These are phyloP conservation scores for Curvularia spicifera DNA, from an alignment of 2,329 filamentous ascomycete species.

Conservation along the genomic window DNA sequence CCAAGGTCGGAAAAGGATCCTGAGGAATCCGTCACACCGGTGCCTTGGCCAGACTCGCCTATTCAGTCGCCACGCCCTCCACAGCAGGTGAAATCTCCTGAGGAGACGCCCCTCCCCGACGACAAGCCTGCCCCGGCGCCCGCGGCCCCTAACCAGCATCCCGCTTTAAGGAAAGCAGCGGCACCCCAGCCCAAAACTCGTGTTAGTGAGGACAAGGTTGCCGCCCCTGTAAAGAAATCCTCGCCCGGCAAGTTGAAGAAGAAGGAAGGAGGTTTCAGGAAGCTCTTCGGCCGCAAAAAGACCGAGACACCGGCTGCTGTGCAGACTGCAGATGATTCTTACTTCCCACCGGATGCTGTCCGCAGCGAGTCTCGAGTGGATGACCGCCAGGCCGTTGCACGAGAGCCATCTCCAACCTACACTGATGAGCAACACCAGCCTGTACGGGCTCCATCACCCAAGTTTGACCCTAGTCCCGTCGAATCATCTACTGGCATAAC, in stretches of 20 bases:
- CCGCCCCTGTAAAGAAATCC: conserved; percentile 33
- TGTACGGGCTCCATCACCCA: conserved; percentile 28
- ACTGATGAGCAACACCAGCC: conserved; percentile 32
- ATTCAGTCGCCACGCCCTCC: conserved; percentile 39
- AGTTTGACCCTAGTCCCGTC: conserved; percentile 36
- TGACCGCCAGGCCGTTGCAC: conserved; percentile 29
- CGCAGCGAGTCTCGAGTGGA: conserved; percentile 38
- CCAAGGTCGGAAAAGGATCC: conserved; percentile 43
- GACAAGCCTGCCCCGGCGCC: conserved; percentile 36
- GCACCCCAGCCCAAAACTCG: conserved; percentile 20
- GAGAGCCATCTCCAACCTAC: conserved; percentile 35
- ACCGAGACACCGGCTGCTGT: conserved; percentile 27
- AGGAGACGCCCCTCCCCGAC: conserved; percentile 30
- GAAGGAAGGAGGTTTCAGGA: conserved; percentile 49
- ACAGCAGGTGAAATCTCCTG: conserved; percentile 16
- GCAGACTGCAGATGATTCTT: conserved; percentile 28
- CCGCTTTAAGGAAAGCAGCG: conserved; percentile 49
- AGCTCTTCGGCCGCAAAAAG: conserved; percentile 51
- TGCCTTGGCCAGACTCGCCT: conserved; percentile 39
- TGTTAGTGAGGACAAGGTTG: conserved; percentile 30
- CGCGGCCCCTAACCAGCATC: conserved; percentile 48
- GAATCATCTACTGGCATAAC: conserved; percentile 28
- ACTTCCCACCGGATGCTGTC: conserved; percentile 26
- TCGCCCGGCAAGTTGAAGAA: conserved; percentile 49
- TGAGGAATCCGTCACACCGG: conserved; percentile 44